Evolutionary conservation across 1,139 yeast genomes (phyloP).

Genomic region (Debaryomycetaceae sp.): DNA sequence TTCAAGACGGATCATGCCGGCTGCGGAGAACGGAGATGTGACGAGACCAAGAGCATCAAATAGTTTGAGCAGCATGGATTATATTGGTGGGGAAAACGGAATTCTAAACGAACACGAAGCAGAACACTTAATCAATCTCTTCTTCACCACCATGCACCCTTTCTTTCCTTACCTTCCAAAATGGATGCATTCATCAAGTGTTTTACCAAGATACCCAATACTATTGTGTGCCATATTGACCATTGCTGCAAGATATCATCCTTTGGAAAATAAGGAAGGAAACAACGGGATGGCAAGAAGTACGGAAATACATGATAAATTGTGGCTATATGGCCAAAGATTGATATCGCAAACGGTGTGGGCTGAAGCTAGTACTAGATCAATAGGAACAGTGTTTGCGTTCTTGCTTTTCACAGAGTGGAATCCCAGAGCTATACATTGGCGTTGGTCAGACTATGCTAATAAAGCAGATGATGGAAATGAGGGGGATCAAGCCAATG

Average conservation of each 20-base stretch:
- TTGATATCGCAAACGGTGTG: constrained; percentile 84
- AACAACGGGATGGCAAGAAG: constrained; percentile 39
- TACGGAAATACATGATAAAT: constrained; percentile 66
- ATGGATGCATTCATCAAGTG: constrained; percentile 63
- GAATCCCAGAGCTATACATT: constrained; percentile 93
- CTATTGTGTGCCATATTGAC: constrained; percentile 77
- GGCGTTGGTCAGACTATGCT: constrained; percentile 86
- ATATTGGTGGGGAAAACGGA: constrained; percentile 57
- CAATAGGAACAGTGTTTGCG: constrained; percentile 82
- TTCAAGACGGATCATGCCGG: constrained; percentile 15
- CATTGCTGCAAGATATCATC: constrained; percentile 71
- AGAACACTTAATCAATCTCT: constrained; percentile 54
- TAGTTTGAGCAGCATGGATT: constrained; percentile 56
- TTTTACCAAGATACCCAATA: constrained; percentile 74
- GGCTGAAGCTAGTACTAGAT: constrained; percentile 90
- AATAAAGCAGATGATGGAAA: constrained; percentile 46
- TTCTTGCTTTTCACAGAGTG: constrained; percentile 87
- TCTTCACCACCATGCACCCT: constrained; percentile 80
- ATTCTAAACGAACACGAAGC: constrained; percentile 70
- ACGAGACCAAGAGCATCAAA: constrained; percentile 55
- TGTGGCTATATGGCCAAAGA: constrained; percentile 82
- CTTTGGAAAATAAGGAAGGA: constrained; percentile 37
- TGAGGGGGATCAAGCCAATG: constrained; percentile 11
- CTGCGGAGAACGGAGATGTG: constrained; percentile 44
- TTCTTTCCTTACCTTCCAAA: constrained; percentile 84